These are phyloP conservation scores for Xylaria castorea DNA, from an alignment of 495 filamentous ascomycete species.

Conservation along the genomic window DNA sequence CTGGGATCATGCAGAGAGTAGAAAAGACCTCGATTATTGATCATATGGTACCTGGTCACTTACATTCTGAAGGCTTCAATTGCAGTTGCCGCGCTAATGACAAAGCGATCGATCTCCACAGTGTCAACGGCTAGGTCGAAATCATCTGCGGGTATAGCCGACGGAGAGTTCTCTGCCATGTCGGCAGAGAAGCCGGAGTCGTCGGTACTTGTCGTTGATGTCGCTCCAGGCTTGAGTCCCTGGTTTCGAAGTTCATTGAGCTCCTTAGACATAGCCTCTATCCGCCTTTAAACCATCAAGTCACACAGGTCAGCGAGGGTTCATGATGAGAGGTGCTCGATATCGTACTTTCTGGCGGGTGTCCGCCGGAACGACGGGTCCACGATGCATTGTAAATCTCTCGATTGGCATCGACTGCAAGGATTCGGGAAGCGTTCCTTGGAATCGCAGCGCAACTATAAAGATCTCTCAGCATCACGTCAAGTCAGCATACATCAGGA, in stretches of 20 bases:
- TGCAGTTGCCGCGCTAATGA: constrained; percentile 31
- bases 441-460: constrained; percentile 42
- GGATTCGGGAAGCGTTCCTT: constrained; percentile 43
- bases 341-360: constrained; percentile 40
- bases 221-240: constrained; percentile 26
- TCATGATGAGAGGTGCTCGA: background rate
- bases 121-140: constrained; percentile 34
- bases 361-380: constrained; percentile 42
- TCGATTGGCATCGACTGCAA: constrained; percentile 39
- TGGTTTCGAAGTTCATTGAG: constrained; percentile 41
- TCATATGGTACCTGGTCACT: constrained; percentile 1
- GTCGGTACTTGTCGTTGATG: constrained; percentile 36
- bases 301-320: constrained; percentile 12
- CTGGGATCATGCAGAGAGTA: background rate
- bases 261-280: constrained; percentile 44
- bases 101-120: constrained; percentile 33
- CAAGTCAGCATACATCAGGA: constrained; percentile 18
- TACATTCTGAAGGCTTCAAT: constrained; percentile 37
- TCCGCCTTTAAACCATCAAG: constrained; percentile 27
- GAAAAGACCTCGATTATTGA: background rate
- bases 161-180: constrained; percentile 10
- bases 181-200: constrained; percentile 10
- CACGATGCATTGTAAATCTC: constrained; percentile 37
- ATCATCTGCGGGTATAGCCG: constrained; percentile 32
- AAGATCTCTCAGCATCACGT: background rate